phyloP scores from a whole-genome alignment of 75 land plant genomes.

The Picea glauca region DNA sequence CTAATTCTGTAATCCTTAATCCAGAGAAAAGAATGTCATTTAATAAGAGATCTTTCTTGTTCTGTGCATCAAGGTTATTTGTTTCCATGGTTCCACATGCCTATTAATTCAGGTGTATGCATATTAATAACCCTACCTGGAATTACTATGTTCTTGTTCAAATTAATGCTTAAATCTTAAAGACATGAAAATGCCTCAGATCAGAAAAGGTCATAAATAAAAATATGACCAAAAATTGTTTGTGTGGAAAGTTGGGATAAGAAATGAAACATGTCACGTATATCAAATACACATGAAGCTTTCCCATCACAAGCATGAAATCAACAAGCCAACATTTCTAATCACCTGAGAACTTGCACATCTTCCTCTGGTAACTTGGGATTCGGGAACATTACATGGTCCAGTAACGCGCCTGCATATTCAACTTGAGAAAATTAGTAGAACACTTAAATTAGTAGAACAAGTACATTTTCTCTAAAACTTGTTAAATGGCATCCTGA shows the following conservation, averaged over 20 bases:
- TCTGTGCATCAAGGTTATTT: neutral
- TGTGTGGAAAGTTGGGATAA: neutral
- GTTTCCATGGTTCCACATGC: neutral
- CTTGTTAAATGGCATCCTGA: neutral
- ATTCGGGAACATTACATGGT: constrained; percentile 32
- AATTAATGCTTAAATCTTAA: neutral
- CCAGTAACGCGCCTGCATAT: constrained; percentile 26
- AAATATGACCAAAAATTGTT: neutral
- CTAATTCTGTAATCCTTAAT: neutral
- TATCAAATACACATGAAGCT: neutral
- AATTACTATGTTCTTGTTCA: neutral
- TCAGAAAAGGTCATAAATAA: neutral
- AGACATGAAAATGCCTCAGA: neutral
- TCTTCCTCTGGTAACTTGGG: constrained; percentile 39
- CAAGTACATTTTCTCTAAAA: neutral
- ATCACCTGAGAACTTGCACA: constrained; percentile 39
- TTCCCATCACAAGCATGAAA: neutral
- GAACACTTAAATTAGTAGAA: neutral
- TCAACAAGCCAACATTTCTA: neutral
- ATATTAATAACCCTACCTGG: neutral
- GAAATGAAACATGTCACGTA: neutral
- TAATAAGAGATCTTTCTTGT: neutral
- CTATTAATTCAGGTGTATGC: neutral
- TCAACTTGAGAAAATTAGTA: neutral
- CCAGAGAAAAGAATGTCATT: neutral